Evolutionary conservation across 73 alveolate species (phyloP).

Genomic region (Tetrahymena elliotti): DNA sequence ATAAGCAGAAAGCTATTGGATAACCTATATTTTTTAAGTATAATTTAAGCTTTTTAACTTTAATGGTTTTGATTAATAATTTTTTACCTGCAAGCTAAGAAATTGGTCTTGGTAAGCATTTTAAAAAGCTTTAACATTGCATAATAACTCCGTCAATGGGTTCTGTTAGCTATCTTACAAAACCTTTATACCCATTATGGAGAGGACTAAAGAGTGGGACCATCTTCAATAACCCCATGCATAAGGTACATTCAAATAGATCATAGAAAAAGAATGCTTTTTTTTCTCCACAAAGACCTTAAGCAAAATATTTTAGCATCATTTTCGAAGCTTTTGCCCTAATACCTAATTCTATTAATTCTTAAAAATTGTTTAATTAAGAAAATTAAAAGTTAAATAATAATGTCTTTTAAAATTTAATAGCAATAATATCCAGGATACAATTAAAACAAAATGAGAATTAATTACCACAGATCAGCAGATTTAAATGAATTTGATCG

Average conservation of each 20-base stretch:
- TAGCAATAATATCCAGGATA: background rate
- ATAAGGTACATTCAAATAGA: background rate
- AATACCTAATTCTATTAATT: background rate
- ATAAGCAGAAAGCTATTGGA: background rate
- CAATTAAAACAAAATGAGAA: background rate
- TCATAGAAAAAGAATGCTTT: background rate
- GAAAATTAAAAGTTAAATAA: too few relatives aligned
- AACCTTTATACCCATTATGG: background rate
- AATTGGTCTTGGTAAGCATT: background rate
- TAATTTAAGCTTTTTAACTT: background rate
- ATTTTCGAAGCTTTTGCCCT: background rate
- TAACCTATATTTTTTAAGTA: background rate
- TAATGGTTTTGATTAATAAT: background rate
- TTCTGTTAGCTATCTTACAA: background rate
- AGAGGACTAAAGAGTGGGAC: background rate
- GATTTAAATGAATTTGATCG: background rate
- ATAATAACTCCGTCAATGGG: background rate
- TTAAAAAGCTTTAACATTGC: background rate
- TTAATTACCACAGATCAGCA: background rate
- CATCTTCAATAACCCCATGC: background rate
- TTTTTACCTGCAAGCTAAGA: background rate
- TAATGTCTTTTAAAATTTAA: background rate
- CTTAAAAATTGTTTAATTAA: background rate
- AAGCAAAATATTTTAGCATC: background rate
- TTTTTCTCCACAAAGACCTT: background rate